Base-by-base conservation (phyloP, 768 basidiomycete genomes). In the Stropharia rugosoannulata region DNA sequence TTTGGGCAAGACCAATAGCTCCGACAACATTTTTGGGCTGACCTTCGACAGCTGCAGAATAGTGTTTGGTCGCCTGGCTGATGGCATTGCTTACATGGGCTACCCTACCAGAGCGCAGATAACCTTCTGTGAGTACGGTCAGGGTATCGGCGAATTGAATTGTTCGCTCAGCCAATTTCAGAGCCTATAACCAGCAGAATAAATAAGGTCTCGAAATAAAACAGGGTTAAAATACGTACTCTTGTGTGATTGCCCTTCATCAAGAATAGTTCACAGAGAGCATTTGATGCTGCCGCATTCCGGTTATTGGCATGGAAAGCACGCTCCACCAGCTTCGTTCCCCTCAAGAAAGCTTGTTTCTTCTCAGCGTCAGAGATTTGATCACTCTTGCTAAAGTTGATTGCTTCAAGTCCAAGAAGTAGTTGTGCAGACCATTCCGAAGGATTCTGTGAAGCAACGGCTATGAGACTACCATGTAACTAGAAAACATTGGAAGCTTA, bases 121-220 rank as follows among this genome's bases (percentile, higher is more conserved):
- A 90, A 2, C 94, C 89, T 63, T 97, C 95, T 0, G 91, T 89
- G 27, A 95, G 78, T 13, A 96, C 75, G 0, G 90, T 80, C 32
- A 93, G 76, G 0, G 90, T 93, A 63, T 98, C 96, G 0, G 95
- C 90, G 64, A 91, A 97, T 66, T 98, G 95, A 39, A 98, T 86
- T 0, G 95, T 89, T 49, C 95, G 83, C 64, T 98, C 97, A 19
- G 94, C 95, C 16, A 98, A 76, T 75, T 98, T 99, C 42, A 96
- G 69, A 0, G 94, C 93, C 86, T 94, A 53, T 1, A 43, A 27
- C 16, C 51, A 18, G 16, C 50, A n/a, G 18, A n/a, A 42, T 55
- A 48, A 59, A 51, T 46, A 40, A 12, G 7, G 22, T 36, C 47
- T 4, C 4, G 29, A 10, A 25, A 41, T 1, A 41, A 19, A 42